Base-by-base conservation (phyloP, 225 moss, liverwort and hornwort genomes). In the Rhytidiadelphus loreus region DNA sequence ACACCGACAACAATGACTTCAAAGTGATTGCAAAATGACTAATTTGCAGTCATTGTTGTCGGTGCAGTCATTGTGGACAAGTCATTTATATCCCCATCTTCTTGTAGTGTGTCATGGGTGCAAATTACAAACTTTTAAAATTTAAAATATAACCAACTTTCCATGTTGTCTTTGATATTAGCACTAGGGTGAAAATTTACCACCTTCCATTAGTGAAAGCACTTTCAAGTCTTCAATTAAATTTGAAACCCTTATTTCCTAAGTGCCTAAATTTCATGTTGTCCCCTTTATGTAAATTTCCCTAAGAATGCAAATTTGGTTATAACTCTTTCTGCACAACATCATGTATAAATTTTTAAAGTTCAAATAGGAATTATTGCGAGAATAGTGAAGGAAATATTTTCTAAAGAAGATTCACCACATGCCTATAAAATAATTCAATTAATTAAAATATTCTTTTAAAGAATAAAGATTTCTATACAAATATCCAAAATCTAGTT, bases 331-430 rank as follows among this genome's bases (percentile, higher is more conserved):
- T 66, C 2, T 16, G 1, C 5, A 8, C 13, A 63, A 32, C 17
- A 63, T 63, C 33, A 23, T n/a, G 0, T 0, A 22, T 0, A 69
- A 69, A 23, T 8, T 12, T 7, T 7, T 39, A 7, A 5, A 3
- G 13, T 68, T 23, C 23, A 7, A 7, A 68, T 65, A 39, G 13
- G 22, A 7, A 13, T 39, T 39, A 9, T 24, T 39, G 39, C 24
- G 2, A 70, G 15, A 25, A 41, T 41, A 41, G 41, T 15, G 5
- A 41, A 25, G 70, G 13, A 2, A 0, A 26, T 26, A 70, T 41
- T 70, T 43, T 25, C 15, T 43, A 25, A 43, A 2, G 13, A 43
- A 8, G 15, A 46, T 46, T 46, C n/a, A n/a, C n/a, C n/a, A n/a
- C n/a, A n/a, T n/a, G n/a, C n/a, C n/a, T n/a, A n/a, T n/a, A n/a